A percentile compares a stretch with the other conserved stretches of the same genome.
phyloP scores from a whole-genome alignment of 2,329 filamentous ascomycete genomes.

The Penicillium olsonii region DNA sequence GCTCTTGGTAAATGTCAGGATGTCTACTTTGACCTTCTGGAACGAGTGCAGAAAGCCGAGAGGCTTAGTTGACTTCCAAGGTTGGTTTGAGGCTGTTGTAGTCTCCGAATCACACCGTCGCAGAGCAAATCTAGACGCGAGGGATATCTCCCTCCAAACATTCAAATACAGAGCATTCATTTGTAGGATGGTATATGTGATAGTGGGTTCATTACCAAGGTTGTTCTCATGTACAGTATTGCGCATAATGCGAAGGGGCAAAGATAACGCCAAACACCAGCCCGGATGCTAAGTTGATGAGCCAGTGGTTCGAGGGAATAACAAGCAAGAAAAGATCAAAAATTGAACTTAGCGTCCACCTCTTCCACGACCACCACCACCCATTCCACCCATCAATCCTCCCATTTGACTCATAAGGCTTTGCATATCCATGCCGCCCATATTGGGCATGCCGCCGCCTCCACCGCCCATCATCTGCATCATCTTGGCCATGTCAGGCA shows the following conservation, averaged over 20 bases:
- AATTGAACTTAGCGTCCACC: constrained; percentile 28
- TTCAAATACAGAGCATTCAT: background rate
- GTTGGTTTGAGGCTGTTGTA: background rate
- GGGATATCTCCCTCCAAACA: too few species aligned
- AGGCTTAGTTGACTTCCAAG: constrained; percentile 18
- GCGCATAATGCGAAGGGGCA: constrained; percentile 8
- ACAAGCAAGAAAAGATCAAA: constrained; percentile 2
- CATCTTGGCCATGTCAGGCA: constrained; percentile 90
- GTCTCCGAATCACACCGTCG: background rate
- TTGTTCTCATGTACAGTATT: constrained; percentile 13
- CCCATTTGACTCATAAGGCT: constrained; percentile 77
- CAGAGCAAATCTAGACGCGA: background rate
- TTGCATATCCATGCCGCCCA: constrained; percentile 62
- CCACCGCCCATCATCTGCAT: constrained; percentile 85
- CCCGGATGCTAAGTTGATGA: constrained; percentile 22
- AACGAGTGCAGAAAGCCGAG: constrained; percentile 18
- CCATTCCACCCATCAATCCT: constrained; percentile 56
- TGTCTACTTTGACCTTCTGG: constrained; percentile 17
- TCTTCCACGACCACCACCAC: constrained; percentile 44
- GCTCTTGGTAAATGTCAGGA: constrained; percentile 11
- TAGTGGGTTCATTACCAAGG: constrained; percentile 8
- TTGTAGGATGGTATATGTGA: constrained; percentile 9
- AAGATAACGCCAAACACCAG: constrained; percentile 23
- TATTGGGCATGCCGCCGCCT: constrained; percentile 66
- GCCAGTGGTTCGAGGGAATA: constrained; percentile 11